These are phyloP conservation scores for Globisporangium camurandrum DNA, from an alignment of 352 stramenopile species.

Conservation along the genomic window DNA sequence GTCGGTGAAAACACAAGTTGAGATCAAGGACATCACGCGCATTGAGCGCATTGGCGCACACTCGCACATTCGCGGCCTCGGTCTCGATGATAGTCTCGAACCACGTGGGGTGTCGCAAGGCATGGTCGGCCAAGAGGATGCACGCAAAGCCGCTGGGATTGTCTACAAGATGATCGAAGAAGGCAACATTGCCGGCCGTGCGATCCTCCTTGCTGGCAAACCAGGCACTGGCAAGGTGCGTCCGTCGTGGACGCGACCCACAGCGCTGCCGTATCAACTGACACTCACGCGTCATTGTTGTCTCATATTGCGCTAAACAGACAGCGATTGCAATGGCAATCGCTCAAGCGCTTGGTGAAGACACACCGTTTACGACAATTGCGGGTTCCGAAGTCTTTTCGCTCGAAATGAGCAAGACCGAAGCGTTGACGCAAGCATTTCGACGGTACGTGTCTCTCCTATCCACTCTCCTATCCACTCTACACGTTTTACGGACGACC, in stretches of 20 bases:
- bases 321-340: constrained; percentile 98
- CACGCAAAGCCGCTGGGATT: constrained; percentile 91
- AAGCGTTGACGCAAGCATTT: constrained; percentile 98
- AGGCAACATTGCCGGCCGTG: constrained; percentile 95
- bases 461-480: neutral
- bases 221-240: constrained; percentile 91
- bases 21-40: constrained; percentile 96
- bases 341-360: constrained; percentile 94
- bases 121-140: constrained; percentile 95
- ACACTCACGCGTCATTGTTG: neutral
- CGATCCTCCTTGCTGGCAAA: constrained; percentile 95
- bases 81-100: constrained; percentile 96
- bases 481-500: neutral
- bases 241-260: neutral
- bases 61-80: constrained; percentile 97
- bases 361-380: constrained; percentile 99
- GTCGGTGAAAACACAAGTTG: constrained; percentile 77
- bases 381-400: constrained; percentile 98
- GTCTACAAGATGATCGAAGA: constrained; percentile 98
- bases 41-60: constrained; percentile 98
- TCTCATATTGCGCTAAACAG: constrained; percentile 13
- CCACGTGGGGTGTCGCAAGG: constrained; percentile 90
- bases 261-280: neutral
- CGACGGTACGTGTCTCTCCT: constrained; percentile 36
- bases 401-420: constrained; percentile 99